These are phyloP conservation scores for Claviceps capensis DNA, from an alignment of 2,329 filamentous ascomycete genomes.

Conservation along the genomic window DNA sequence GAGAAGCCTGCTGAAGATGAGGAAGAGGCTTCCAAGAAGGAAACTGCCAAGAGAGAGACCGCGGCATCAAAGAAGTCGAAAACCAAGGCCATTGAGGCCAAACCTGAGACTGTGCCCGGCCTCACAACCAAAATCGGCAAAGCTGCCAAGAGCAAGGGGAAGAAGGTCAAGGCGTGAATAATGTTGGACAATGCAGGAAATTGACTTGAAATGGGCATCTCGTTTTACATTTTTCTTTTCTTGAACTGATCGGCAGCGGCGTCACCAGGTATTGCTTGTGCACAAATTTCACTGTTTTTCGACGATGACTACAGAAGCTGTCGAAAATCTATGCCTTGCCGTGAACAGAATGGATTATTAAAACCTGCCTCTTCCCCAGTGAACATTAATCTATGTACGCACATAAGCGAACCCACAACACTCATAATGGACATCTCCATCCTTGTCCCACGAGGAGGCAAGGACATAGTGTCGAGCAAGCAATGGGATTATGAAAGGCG, in stretches of 20 bases:
- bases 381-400: constrained; percentile 31
- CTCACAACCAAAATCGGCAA: constrained; percentile 11
- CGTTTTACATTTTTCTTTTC: background rate
- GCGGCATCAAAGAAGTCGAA: constrained; percentile 9
- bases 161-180: constrained; percentile 8
- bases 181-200: background rate
- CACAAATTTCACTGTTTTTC: background rate
- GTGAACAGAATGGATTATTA: no score
- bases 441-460: constrained; percentile 8
- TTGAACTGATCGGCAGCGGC: background rate
- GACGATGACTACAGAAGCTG: background rate
- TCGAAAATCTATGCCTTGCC: background rate
- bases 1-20: constrained; percentile 18
- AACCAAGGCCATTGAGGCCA: constrained; percentile 10
- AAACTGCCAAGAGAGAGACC: constrained; percentile 11
- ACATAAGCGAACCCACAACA: constrained; percentile 48
- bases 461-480: constrained; percentile 22
- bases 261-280: constrained; percentile 3
- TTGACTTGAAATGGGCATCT: background rate
- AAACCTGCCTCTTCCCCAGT: no score
- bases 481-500: constrained; percentile 49
- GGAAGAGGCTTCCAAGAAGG: constrained; percentile 21
- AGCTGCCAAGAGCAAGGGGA: constrained; percentile 20
- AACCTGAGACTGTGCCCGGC: constrained; percentile 9
- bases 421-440: constrained; percentile 18